Percentiles rank a stretch among this genome's conserved stretches.
Conservation (phyloP, 1,284 basidiomycete genomes). For the Trametes versicolor region DNA sequence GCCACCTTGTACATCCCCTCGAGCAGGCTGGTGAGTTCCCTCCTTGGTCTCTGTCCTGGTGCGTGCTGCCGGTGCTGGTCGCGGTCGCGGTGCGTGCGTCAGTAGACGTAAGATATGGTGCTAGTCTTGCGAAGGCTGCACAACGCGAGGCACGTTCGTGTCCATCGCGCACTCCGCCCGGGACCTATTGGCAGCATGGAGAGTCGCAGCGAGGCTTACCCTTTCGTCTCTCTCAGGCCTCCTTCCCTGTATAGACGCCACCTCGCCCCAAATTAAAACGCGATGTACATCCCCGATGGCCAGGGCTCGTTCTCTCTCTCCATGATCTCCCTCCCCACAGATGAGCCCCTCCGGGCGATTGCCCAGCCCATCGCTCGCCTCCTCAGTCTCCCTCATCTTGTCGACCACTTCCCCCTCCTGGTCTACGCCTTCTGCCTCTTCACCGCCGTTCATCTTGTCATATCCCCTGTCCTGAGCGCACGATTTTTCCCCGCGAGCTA, state of each 20-base stretch:
- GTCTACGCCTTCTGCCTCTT: slow-evolving; percentile 65
- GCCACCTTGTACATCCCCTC: not conserved
- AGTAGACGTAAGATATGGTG: not conserved
- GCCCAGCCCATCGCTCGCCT: slow-evolving; percentile 36
- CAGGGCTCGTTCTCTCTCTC: slow-evolving; percentile 25
- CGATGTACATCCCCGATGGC: slow-evolving; percentile 28
- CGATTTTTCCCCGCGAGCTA: slow-evolving; percentile 52
- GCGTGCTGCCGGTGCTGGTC: not conserved
- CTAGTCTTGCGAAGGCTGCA: slow-evolving; percentile 2
- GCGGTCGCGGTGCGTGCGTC: not conserved
- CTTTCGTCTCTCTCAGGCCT: slow-evolving; percentile 24
- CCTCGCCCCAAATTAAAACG: slow-evolving; percentile 21
- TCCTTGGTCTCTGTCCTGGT: not conserved
- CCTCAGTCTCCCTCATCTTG: slow-evolving; percentile 51
- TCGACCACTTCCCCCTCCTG: slow-evolving; percentile 74
- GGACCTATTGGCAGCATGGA: not conserved
- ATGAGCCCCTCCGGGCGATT: slow-evolving; percentile 35
- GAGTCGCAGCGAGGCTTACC: slow-evolving; percentile 4
- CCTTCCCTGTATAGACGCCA: slow-evolving; percentile 27
- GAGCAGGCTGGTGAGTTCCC: not conserved
- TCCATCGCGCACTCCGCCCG: not conserved
- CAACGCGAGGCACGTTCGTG: slow-evolving; percentile 22
- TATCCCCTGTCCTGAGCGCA: slow-evolving; percentile 59
- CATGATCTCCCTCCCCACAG: slow-evolving; percentile 33
- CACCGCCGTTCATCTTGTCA: slow-evolving; percentile 56